Evolutionary conservation across 1,284 basidiomycete species (phyloP).

Genomic region (Schizophyllum amplum): DNA sequence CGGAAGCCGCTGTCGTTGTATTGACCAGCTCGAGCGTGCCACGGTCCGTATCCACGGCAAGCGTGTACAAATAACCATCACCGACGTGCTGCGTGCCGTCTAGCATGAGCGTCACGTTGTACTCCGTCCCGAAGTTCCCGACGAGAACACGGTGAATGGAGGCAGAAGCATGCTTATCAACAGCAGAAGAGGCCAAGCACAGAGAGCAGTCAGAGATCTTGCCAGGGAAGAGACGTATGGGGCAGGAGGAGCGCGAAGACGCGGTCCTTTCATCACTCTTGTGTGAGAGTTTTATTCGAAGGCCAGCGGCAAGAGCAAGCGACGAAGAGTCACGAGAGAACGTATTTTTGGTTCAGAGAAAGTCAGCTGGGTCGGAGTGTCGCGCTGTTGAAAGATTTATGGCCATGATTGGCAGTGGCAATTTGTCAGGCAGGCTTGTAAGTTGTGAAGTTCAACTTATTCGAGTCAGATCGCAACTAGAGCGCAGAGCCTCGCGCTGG

Average conservation of each 20-base stretch:
- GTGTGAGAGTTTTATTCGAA: too few relatives aligned
- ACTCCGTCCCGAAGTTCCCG: constrained; percentile 11
- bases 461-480: too few relatives aligned
- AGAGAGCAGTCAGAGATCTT: too few relatives aligned
- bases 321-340: neutral
- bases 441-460: too few relatives aligned
- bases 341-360: neutral
- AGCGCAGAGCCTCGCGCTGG: too few relatives aligned
- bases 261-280: too few relatives aligned
- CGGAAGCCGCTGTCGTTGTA: constrained; percentile 11
- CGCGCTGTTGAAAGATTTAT: neutral
- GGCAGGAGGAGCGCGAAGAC: too few relatives aligned
- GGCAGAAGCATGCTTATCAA: neutral
- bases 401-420: neutral
- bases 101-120: constrained; percentile 15
- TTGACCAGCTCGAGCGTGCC: constrained; percentile 9
- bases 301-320: neutral
- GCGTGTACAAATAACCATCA: constrained; percentile 13
- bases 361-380: neutral
- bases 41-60: constrained; percentile 11
- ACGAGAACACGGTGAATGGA: constrained; percentile 9
- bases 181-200: too few relatives aligned
- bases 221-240: neutral
- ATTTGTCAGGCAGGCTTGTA: too few relatives aligned
- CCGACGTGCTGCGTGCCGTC: constrained; percentile 16